These are phyloP conservation scores for Epichloe sibirici DNA, from an alignment of 2,329 filamentous ascomycete species.

Conservation along the genomic window DNA sequence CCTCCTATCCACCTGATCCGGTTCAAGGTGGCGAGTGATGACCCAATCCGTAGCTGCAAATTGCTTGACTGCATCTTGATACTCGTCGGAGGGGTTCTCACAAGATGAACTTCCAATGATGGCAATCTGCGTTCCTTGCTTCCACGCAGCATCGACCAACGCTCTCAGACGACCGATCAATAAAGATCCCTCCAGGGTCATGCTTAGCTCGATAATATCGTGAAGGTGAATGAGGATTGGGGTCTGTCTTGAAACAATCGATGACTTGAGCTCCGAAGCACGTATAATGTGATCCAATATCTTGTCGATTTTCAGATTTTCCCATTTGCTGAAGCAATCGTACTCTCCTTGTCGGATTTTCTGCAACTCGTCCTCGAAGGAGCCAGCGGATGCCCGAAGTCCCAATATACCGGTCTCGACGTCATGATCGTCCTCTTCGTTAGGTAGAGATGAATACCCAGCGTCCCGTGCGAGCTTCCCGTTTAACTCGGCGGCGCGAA, in stretches of 20 bases:
- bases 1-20: constrained; percentile 14
- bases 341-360: constrained; percentile 27
- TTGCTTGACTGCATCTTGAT: constrained; percentile 26
- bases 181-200: constrained; percentile 53
- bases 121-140: constrained; percentile 57
- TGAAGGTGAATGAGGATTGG: constrained; percentile 65
- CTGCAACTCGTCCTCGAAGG: constrained; percentile 31
- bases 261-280: constrained; percentile 28
- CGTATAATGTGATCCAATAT: constrained; percentile 45
- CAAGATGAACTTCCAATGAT: constrained; percentile 67
- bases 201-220: constrained; percentile 68
- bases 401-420: constrained; percentile 19
- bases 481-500: constrained; percentile 41
- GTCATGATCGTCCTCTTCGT: constrained; percentile 24
- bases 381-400: constrained; percentile 15
- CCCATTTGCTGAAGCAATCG: constrained; percentile 38
- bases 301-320: constrained; percentile 47
- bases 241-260: constrained; percentile 18
- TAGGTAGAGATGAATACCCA: constrained; percentile 19
- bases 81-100: constrained; percentile 33
- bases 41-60: constrained; percentile 30
- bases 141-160: constrained; percentile 60
- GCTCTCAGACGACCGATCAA: constrained; percentile 60
- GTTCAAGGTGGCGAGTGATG: constrained; percentile 23
- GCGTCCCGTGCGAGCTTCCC: constrained; percentile 39